These are phyloP conservation scores for Phytophthora hybrid DNA, from an alignment of 352 stramenopile genomes.

Conservation along the genomic window DNA sequence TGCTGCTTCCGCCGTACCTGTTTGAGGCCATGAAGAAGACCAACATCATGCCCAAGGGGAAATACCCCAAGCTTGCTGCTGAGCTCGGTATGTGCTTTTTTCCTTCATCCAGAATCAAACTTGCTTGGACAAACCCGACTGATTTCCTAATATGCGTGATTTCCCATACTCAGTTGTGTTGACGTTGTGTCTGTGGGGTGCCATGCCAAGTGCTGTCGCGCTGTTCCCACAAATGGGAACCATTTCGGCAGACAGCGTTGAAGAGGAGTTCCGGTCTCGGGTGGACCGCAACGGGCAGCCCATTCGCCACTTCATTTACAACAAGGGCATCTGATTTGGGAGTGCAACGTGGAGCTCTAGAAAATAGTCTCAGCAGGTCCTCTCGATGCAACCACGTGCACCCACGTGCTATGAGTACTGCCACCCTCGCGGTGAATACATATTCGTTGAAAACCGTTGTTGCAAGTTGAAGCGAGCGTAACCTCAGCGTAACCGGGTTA, in stretches of 20 bases:
- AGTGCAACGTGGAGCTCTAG: no score
- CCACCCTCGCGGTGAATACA: not conserved
- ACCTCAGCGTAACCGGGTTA: not conserved
- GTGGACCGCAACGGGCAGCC: constrained; percentile 65
- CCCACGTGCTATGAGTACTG: no score
- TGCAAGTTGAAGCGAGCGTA: not conserved
- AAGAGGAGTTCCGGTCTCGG: constrained; percentile 69
- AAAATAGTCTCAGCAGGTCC: no score
- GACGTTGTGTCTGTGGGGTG: constrained; percentile 83
- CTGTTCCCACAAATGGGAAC: constrained; percentile 84
- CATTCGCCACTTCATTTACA: constrained; percentile 77
- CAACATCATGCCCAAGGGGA: constrained; percentile 74
- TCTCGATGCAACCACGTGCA: no score
- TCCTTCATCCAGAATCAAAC: not conserved
- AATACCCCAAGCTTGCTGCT: constrained; percentile 77
- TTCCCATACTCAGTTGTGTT: constrained; percentile 51
- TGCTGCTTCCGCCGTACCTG: constrained; percentile 84
- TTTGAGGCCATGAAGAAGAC: constrained; percentile 81
- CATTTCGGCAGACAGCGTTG: constrained; percentile 69
- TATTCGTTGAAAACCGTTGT: not conserved
- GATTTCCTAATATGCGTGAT: constrained; percentile 6
- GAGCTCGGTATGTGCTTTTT: constrained; percentile 64
- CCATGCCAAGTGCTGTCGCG: constrained; percentile 79
- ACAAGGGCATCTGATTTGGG: constrained; percentile 78
- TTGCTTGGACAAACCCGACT: constrained; percentile 2